Evolutionary conservation across 2,329 filamentous ascomycete genomes (phyloP), one percentile per base, ranked within the genome.

Genomic region (Paecilomyces variotii): DNA sequence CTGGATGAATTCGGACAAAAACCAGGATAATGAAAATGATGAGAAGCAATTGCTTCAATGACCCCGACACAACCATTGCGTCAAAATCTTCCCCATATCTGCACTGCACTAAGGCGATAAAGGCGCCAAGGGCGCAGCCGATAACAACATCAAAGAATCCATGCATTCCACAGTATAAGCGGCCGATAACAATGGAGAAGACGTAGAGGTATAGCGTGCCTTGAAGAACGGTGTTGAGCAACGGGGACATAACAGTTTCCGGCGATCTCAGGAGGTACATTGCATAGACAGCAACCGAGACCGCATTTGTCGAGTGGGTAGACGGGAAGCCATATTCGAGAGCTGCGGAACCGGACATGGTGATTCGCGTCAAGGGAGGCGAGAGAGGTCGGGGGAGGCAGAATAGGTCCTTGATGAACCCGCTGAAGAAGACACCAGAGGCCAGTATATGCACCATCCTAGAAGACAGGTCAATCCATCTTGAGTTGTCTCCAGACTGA

Each of bases 111-210:
- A 80, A 72, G 1, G 82, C 82, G 35, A 88, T 80, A 4, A 82
- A 74, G 10, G 86, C 87, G 32, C 94, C 94, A 58, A 97, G 81
- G 12, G 86, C 67, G 57, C 88, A 90, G 5, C 94, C 94, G 58
- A 94, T 74, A 12, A 94, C 76, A 26, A 97, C 91, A 73, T 99
- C 94, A 51, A 94, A 80, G 75, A 97, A 96, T 10, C 94, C 94
- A 75, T 99, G 94, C 94, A 99, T 99, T 61, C 94, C 94, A 70
- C 94, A 99, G 78, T 99, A 97, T 35, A 99, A 80, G 24, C 94
- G 86, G 4, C 94, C 94, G 62, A 97, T 79, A 49, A 97, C 84
- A 69, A 99, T 97, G 27, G 93, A 97, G 11, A 85, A 77, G 34
- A 90, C 90, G 71, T 97, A 99, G 65, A 90, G 87, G 73, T 94